Percentiles rank a stretch among this genome's conserved stretches.
Evolutionary conservation across 139 green algal genomes (phyloP).

Genomic region (Chlorella sorokiniana): DNA sequence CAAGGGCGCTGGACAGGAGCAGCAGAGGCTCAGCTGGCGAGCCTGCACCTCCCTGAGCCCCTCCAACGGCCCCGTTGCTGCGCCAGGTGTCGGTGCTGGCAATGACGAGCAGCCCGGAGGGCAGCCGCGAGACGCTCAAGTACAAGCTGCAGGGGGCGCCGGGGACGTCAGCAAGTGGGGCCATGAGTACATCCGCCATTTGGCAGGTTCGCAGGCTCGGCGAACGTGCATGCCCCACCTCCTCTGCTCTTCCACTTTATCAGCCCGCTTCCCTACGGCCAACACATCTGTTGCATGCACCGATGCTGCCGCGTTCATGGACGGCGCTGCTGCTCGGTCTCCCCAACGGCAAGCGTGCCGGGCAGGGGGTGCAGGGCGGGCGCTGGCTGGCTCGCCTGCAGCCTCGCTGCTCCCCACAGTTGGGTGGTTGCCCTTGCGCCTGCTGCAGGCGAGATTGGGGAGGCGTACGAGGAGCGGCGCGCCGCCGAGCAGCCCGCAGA

Average conservation of each 20-base stretch:
- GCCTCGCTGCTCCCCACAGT: too few relatives aligned
- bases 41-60: background rate
- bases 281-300: too few relatives aligned
- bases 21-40: background rate
- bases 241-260: too few relatives aligned
- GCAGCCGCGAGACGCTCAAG: constrained; percentile 80
- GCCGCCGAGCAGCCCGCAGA: constrained; percentile 18
- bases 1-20: too few relatives aligned
- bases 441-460: constrained; percentile 42
- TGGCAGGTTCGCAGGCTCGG: constrained; percentile 81
- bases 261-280: too few relatives aligned
- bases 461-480: constrained; percentile 44
- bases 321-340: too few relatives aligned
- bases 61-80: background rate
- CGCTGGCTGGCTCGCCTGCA: too few relatives aligned
- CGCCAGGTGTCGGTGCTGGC: constrained; percentile 86
- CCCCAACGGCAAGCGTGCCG: too few relatives aligned
- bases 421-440: background rate
- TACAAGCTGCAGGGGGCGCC: constrained; percentile 71
- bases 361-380: too few relatives aligned
- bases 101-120: constrained; percentile 84
- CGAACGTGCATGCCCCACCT: too few relatives aligned
- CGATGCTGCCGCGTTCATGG: too few relatives aligned
- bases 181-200: constrained; percentile 96
- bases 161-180: constrained; percentile 82